Evolutionary conservation across 192 early-diverging fungal species (phyloP), one percentile per base, ranked within the genome.

Genomic region (Coemansia sp.): DNA sequence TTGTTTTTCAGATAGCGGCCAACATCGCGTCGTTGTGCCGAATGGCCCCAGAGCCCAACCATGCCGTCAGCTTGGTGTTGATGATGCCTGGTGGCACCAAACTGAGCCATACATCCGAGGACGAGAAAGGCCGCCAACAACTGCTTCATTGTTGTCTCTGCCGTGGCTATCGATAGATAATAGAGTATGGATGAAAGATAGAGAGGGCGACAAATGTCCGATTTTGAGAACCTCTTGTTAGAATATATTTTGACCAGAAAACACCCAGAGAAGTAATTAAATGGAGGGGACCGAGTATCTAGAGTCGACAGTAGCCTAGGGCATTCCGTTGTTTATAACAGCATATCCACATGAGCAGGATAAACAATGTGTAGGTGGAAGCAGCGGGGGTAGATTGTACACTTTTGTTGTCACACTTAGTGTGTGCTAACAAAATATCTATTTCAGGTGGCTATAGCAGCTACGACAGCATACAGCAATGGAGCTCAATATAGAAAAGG

Each of bases 1-100:
- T 41, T 59, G 62, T 70, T 66, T 3, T 57, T 54, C 52, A 56
- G 35, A 46, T 69, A 81, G 14, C 61, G 67, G 17, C 61, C 13
- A 22, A 81, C 56, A n/a, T 81, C 79, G 56, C 67, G 70, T 14
- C 65, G 67, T 23, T 59, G 54, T 2, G 79, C 58, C 4, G 63
- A 19, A 43, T 73, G 74, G 1, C 79, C 79, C 36, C 67, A 53
- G 32, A 81, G 53, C 7, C 79, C 79, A 6, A 63, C 62, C 70
- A 81, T 73, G 49, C 79, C 79, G 43, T 70, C 67, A 4, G 34
- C 56, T 33, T 73, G 58, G 42, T 73, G 73, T 11, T 34, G 56
- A 38, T 76, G 62, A 35, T 73, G 70, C 55, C 62, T 67, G 19
- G 74, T 59, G 9, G 46, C 20, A 8, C 55, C 49, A 20, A 68